phyloP scores from a whole-genome alignment of 1,284 basidiomycete genomes.

The Sanghuangporus baumii region DNA sequence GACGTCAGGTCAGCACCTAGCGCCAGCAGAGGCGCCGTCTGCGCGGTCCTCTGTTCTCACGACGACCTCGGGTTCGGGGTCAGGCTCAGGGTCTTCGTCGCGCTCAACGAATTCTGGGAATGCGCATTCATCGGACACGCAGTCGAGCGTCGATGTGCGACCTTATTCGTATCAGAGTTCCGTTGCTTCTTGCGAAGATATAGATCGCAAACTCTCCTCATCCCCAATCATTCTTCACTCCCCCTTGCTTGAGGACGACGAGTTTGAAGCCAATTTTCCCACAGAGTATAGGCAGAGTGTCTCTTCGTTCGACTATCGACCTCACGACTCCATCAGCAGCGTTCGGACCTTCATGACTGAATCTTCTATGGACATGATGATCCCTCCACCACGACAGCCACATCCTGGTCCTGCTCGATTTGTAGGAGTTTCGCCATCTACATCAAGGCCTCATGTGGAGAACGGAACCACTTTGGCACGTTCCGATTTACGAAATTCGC shows the following conservation, averaged over 20 bases:
- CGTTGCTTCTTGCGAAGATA: constrained; percentile 11
- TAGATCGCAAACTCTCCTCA: constrained; percentile 16
- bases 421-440: constrained; percentile 24
- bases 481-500: constrained; percentile 19
- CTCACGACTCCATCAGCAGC: constrained; percentile 47
- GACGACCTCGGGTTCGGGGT: neutral
- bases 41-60: constrained; percentile 7
- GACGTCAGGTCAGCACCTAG: neutral
- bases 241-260: constrained; percentile 9
- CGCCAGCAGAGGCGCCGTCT: neutral
- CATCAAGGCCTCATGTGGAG: neutral
- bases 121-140: constrained; percentile 8
- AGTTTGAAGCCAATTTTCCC: neutral
- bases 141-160: neutral
- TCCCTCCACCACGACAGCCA: constrained; percentile 30
- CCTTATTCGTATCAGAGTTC: constrained; percentile 11
- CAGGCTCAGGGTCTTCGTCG: constrained; percentile 5
- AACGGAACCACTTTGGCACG: neutral
- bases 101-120: neutral
- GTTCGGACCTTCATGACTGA: constrained; percentile 55
- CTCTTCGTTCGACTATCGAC: constrained; percentile 3
- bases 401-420: constrained; percentile 18
- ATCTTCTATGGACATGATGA: constrained; percentile 49
- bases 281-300: neutral
- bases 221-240: constrained; percentile 16